These are phyloP conservation scores for Aspergillus homomorphus DNA, from an alignment of 495 filamentous ascomycete genomes.

Conservation along the genomic window DNA sequence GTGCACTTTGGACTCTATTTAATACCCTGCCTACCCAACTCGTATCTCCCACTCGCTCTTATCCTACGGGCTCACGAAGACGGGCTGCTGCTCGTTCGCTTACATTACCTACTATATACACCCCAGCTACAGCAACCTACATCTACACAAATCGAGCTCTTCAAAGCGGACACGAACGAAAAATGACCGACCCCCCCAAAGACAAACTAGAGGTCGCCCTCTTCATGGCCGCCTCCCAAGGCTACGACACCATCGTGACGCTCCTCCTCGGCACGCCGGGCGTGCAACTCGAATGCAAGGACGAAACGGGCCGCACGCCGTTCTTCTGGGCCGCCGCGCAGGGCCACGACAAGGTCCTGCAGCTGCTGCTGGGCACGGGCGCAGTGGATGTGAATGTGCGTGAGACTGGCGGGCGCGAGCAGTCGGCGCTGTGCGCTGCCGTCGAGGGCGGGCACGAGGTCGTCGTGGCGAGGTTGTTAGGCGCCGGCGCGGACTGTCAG, in stretches of 20 bases:
- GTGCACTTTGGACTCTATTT: too few species aligned
- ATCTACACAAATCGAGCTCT: background rate
- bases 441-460: conserved; percentile 31
- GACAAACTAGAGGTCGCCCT: conserved; percentile 27
- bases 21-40: too few species aligned
- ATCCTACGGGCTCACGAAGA: too few species aligned
- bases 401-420: conserved; percentile 20
- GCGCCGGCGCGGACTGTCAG: conserved; percentile 20
- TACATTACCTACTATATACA: too few species aligned
- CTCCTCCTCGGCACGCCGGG: conserved; percentile 26
- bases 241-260: conserved; percentile 36
- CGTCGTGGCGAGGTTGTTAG: conserved; percentile 26
- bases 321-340: conserved; percentile 36
- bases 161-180: background rate
- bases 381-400: conserved; percentile 19
- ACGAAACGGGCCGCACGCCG: conserved; percentile 28
- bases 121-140: too few species aligned
- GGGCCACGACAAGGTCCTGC: conserved; percentile 35
- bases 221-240: conserved; percentile 33
- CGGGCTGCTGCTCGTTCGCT: too few species aligned
- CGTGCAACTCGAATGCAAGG: conserved; percentile 28
- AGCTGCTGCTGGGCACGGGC: conserved; percentile 26
- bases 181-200: conserved; percentile 11
- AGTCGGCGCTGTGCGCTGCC: conserved; percentile 37
- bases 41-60: too few species aligned